Base-by-base conservation (phyloP, 164 flowering plant species). In the Kalanchoe fedtschenkoi region DNA sequence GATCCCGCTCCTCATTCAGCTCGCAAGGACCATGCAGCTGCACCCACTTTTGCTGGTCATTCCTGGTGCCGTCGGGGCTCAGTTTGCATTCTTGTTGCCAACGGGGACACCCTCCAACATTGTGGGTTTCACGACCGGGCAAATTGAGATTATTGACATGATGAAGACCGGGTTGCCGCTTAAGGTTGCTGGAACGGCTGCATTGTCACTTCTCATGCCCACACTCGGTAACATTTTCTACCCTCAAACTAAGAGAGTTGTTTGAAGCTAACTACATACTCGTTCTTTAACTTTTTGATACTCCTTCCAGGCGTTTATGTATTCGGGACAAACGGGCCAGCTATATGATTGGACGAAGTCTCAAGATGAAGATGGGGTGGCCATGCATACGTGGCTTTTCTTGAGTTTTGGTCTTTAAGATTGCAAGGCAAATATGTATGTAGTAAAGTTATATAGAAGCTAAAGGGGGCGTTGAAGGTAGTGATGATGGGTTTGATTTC, bases 61-160 rank as follows among this genome's bases (percentile, higher is more conserved):
- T 21, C 95, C 98, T 0, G 98, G 92, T 8, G 83, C 95, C 9
- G 79, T 91, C 26, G 96, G 96, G 5, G 85, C 98, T 0, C 95
- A 91, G 57, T 86, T 91, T 42, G 68, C 96, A 0, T 91, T 72
- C 79, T 58, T 87, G 72, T 76, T 91, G 0, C 96, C 96, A 0
- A 91, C 96, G 0, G 76, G 83, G 3, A 91, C 98, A 0, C 96
- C 96, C 38, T 85, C 98, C 0, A 91, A 91, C 64, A 65, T 83
- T 2, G 92, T 91, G n/a, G 98, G 98, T 28, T 87, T 91, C 73
- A 47, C 89, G 0, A 91, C 96, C 0, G 95, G 92, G 6, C 88
- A 82, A 24, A 76, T 89, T 21, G 83, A 85, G 26, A 77, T 89
- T 34, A 63, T 59, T 33, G 98, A 91, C 43, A 86, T 91, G 96